Evolutionary conservation across 2,329 filamentous ascomycete genomes (phyloP), one percentile per base, ranked within the genome.

Genomic region (Botrytis galanthina): DNA sequence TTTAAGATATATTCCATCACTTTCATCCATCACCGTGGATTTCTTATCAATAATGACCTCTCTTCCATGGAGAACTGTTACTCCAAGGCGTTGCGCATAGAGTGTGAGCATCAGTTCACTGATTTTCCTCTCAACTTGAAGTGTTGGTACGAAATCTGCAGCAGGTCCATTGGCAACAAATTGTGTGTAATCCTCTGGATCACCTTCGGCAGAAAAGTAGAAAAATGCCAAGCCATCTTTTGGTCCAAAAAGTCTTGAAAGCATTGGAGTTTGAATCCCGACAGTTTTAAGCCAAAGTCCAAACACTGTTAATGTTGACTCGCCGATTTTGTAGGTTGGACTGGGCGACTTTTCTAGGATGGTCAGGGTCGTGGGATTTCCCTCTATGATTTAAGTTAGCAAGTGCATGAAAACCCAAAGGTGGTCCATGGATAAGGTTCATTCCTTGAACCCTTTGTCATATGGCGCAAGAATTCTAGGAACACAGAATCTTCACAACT

Each of bases 151-250:
- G 32, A 73, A 77, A 32, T 75, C 71, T 39, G 73, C 77, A 8
- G 76, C 71, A 3, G 77, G 73, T n/a, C 78, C 77, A 22, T 76
- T 76, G 20, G 74, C 73, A 12, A 73, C 46, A 44, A 78, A 78
- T 5, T 72, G 59, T 7, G 73, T 73, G 51, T 76, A 77, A 22
- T 73, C 39, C 7, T 76, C 75, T 37, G 74, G 75, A 35, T 78
- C 73, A 14, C 74, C 75, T 18, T 46, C 57, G 2, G 72, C 18
- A 54, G 64, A 64, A 70, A 80, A 71, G 70, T 76, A 79, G 67
- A 79, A 79, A 51, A 80, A 80, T 20, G 70, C 72, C n/a, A 80
- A 70, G 35, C 78, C 78, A 46, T 80, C 78, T 64, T 80, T 80
- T 26, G 75, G 73, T 42, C 78, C 78, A 71, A 80, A 80, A 5